Percentiles rank a stretch among this genome's conserved stretches.
Conservation (phyloP, 2,329 filamentous ascomycete species). For the Elsinoe arachidis region DNA sequence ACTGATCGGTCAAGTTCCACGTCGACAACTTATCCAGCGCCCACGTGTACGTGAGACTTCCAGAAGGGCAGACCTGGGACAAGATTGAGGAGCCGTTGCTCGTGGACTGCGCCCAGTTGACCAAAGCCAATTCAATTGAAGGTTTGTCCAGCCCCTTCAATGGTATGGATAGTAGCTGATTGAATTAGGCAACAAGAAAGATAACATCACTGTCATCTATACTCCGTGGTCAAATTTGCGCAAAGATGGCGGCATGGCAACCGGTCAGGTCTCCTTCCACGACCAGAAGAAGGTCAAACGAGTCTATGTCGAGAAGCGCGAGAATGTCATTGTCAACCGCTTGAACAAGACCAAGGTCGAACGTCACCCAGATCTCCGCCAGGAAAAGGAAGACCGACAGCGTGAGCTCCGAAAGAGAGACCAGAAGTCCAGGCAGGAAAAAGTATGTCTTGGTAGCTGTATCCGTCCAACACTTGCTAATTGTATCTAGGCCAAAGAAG, state of each 20-base stretch:
- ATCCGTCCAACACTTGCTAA: neutral
- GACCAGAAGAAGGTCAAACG: constrained; percentile 78
- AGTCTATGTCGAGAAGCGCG: constrained; percentile 67
- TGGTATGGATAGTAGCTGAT: neutral
- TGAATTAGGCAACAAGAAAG: constrained; percentile 81
- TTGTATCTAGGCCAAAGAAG: constrained; percentile 57
- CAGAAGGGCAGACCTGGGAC: constrained; percentile 75
- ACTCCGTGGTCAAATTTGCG: constrained; percentile 95
- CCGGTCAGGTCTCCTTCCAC: constrained; percentile 91
- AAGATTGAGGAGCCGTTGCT: constrained; percentile 65
- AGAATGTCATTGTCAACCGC: constrained; percentile 91
- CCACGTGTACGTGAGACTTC: constrained; percentile 86
- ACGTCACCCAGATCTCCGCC: constrained; percentile 71
- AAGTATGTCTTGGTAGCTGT: constrained; percentile 48
- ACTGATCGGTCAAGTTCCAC: constrained; percentile 59
- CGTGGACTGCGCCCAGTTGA: constrained; percentile 87
- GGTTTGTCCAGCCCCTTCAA: constrained; percentile 40
- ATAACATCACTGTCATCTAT: constrained; percentile 94
- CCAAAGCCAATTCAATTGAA: constrained; percentile 98
- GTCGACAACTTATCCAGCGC: constrained; percentile 95
- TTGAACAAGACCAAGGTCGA: constrained; percentile 94
- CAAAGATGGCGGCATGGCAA: constrained; percentile 93
- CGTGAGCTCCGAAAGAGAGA: constrained; percentile 66
- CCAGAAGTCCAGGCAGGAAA: constrained; percentile 50
- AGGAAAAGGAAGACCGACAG: constrained; percentile 70